These are phyloP conservation scores for Penicillium roqueforti DNA, from an alignment of 495 filamentous ascomycete species.

Conservation along the genomic window DNA sequence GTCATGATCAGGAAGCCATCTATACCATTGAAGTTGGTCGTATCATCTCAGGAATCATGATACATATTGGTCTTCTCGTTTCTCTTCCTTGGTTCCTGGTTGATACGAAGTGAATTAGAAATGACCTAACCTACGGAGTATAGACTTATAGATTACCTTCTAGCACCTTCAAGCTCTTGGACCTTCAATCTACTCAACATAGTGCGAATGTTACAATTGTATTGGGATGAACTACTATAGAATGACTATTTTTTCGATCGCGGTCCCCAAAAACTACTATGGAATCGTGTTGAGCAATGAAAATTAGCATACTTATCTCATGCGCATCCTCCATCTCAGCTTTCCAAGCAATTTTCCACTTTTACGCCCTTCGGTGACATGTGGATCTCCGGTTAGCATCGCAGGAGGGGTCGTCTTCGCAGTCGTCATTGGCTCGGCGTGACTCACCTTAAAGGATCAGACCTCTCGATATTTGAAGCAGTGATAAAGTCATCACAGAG, in stretches of 20 bases:
- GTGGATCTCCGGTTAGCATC: slow-evolving; percentile 6
- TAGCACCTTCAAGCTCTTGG: too few relatives aligned
- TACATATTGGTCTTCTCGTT: too few relatives aligned
- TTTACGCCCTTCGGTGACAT: slow-evolving; percentile 6
- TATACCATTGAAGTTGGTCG: too few relatives aligned
- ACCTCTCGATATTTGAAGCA: background rate
- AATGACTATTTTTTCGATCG: background rate
- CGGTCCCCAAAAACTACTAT: background rate
- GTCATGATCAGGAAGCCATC: too few relatives aligned
- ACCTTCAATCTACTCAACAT: too few relatives aligned
- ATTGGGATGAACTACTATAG: background rate
- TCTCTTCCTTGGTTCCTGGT: too few relatives aligned
- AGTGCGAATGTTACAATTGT: background rate
- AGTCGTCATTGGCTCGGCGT: slow-evolving; percentile 4
- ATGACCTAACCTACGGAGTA: too few relatives aligned
- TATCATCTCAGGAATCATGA: too few relatives aligned
- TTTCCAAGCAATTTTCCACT: background rate
- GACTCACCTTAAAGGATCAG: too few relatives aligned
- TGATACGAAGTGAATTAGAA: too few relatives aligned
- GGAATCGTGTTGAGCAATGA: background rate
- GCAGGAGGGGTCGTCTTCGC: too few relatives aligned
- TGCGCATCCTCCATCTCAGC: background rate
- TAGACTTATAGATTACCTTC: too few relatives aligned
- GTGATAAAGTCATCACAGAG: background rate
- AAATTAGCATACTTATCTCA: background rate